Evolutionary conservation across 257 asterid species (phyloP).

Genomic region (Salvia rosmarinus): DNA sequence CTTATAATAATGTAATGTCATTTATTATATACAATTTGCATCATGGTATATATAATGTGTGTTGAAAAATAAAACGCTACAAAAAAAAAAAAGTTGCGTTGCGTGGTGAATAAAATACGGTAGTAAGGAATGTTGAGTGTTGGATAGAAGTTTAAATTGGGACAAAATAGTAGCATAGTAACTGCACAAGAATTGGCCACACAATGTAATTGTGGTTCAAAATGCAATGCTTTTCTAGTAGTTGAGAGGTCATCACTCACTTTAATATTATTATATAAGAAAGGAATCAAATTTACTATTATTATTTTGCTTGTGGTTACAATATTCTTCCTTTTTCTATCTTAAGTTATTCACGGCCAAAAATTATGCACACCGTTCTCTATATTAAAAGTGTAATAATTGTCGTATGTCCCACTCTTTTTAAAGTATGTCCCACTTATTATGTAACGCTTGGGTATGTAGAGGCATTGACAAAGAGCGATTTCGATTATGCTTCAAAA

Average conservation of each 20-base stretch:
- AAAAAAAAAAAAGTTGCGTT: background rate
- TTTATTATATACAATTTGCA: background rate
- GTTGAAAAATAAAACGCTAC: background rate
- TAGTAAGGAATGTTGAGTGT: background rate
- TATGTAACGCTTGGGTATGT: no score
- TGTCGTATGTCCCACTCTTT: no score
- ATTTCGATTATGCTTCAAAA: no score
- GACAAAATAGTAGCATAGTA: background rate
- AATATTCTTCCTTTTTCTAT: background rate
- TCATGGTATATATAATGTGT: background rate
- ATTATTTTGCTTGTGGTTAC: background rate
- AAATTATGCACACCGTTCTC: background rate
- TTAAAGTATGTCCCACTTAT: no score
- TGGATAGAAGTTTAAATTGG: background rate
- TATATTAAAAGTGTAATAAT: background rate
- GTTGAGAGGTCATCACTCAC: slow-evolving; percentile 33
- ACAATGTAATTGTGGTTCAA: slow-evolving; percentile 31
- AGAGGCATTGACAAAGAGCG: no score
- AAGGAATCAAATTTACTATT: background rate
- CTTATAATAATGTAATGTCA: background rate
- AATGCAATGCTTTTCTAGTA: slow-evolving; percentile 18
- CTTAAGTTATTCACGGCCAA: background rate
- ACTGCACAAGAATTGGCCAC: slow-evolving; percentile 29
- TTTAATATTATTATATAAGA: background rate
- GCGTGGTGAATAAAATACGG: background rate